Base-by-base conservation (phyloP, 805 yeast species). In the Wickerhamiella slavikovae region DNA sequence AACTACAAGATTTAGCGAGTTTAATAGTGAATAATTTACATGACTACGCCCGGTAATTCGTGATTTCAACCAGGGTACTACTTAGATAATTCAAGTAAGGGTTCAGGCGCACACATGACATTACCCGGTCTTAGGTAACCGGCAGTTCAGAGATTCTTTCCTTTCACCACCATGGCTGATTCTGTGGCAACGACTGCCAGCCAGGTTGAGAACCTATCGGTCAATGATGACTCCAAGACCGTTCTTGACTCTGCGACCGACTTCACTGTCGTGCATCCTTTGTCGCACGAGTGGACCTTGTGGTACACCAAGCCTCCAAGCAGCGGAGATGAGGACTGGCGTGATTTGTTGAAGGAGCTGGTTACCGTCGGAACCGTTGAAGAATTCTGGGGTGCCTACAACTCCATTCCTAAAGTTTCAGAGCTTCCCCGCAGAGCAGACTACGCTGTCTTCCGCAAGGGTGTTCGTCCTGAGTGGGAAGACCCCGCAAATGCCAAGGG, bases 381-480 rank as follows among this genome's bases (percentile, higher is more conserved):
- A 61, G 95, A 85, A 55, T 89, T 89, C 61, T 89, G 98, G 98
- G 98, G 96, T 16, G 75, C 85, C 41, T 77, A 70, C 63, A 83
- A 89, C 56, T 76, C 91, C 25, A 73, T 89, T 44, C 96, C 96
- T 41, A 71, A 70, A 44, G 93, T 93, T 29, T 68, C 70, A 38
- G 93, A 82, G 50, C 65, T 89, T 50, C 96, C 96, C 43, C 49
- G 74, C 46, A 78, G 73, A 55, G 77, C 94, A 9, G 96, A 89
- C 57, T 85, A 85, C 59, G 93, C 89, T 53, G 68, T 85, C 48
- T 89, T 89, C 64, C 76, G 85, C 59, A 77, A 75, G 51, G 93
- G 82, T 34, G 71, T 89, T 47, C 75, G 79, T 55, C 98, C 98
- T 33, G 96, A 89, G 64, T 89, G 98, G 98, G 98, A 89, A 64